Percentiles rank a stretch among this genome's conserved stretches.
These are phyloP conservation scores for Dothistroma pini DNA, from an alignment of 2,329 filamentous ascomycete genomes.

Conservation along the genomic window DNA sequence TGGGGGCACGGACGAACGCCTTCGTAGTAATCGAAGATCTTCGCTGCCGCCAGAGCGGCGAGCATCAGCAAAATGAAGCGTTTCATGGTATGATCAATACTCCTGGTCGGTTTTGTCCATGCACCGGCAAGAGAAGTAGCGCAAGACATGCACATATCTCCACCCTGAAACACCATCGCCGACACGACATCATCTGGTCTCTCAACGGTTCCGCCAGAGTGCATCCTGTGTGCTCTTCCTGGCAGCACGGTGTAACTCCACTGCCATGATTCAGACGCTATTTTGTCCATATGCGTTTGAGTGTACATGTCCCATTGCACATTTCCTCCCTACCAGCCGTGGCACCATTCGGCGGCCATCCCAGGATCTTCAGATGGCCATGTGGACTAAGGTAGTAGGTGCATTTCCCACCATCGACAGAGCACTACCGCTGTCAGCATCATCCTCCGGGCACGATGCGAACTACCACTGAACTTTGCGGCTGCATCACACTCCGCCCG, in stretches of 20 bases:
- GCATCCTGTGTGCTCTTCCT: background rate
- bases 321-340: too few species aligned
- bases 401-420: background rate
- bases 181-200: background rate
- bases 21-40: background rate
- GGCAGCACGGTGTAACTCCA: background rate
- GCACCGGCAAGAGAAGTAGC: background rate
- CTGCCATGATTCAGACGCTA: background rate
- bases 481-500: background rate
- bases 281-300: too few species aligned
- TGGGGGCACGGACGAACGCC: background rate
- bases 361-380: background rate
- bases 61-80: background rate
- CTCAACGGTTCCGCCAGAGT: background rate
- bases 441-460: background rate
- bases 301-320: too few species aligned
- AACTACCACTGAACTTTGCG: background rate
- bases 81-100: background rate
- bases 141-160: background rate
- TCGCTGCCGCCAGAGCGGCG: background rate
- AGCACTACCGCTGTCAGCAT: background rate
- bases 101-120: too few species aligned
- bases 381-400: background rate
- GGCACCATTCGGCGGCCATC: too few species aligned
- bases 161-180: background rate